phyloP scores from a whole-genome alignment of 495 filamentous ascomycete species.

The Terfezia boudieri region DNA sequence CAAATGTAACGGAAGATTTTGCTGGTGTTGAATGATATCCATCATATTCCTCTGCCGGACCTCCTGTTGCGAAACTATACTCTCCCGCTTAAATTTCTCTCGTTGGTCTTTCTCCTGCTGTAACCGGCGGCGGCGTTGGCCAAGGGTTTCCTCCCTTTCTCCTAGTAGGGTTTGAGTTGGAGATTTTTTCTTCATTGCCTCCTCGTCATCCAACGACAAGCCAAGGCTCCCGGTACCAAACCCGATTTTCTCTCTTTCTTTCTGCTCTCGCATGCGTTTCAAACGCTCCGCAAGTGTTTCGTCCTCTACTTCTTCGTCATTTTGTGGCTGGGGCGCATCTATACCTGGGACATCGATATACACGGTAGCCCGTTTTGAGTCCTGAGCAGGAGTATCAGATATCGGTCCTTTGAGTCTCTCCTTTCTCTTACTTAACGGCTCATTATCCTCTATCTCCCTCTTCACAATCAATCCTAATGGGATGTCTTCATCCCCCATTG shows the following conservation, averaged over 20 bases:
- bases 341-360: slow-evolving; percentile 17
- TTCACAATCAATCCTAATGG: slow-evolving; percentile 71
- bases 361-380: slow-evolving; percentile 10
- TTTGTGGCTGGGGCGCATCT: slow-evolving; percentile 16
- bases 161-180: slow-evolving; percentile 18
- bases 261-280: slow-evolving; percentile 38
- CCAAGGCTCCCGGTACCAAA: slow-evolving; percentile 56
- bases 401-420: neutral
- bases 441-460: slow-evolving; percentile 70
- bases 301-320: slow-evolving; percentile 35
- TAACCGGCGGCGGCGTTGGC: slow-evolving; percentile 59
- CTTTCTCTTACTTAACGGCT: slow-evolving; percentile 54
- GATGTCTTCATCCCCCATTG: slow-evolving; percentile 30
- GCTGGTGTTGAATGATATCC: slow-evolving; percentile 34
- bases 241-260: slow-evolving; percentile 19
- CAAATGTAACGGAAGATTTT: slow-evolving; percentile 14
- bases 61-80: slow-evolving; percentile 15
- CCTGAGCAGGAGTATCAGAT: slow-evolving; percentile 4
- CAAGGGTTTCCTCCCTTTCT: slow-evolving; percentile 69
- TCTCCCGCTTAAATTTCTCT: slow-evolving; percentile 22
- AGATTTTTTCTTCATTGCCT: slow-evolving; percentile 12
- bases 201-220: slow-evolving; percentile 35
- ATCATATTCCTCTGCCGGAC: slow-evolving; percentile 40
- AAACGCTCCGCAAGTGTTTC: slow-evolving; percentile 64
- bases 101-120: slow-evolving; percentile 45